Percentiles rank a stretch among this genome's conserved stretches.
Evolutionary conservation across 805 yeast genomes (phyloP).

Genomic region (Candida vaughaniae): DNA sequence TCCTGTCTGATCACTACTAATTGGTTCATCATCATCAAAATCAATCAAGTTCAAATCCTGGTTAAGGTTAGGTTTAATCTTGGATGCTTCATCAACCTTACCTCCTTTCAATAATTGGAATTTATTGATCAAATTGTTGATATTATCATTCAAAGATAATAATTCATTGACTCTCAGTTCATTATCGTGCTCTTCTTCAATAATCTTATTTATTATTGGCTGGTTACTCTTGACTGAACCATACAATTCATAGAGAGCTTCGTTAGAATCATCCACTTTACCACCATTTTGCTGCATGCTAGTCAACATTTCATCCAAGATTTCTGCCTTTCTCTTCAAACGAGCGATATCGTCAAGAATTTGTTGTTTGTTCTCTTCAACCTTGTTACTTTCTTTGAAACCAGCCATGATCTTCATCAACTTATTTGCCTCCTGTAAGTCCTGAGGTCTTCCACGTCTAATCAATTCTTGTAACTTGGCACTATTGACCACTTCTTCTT

Average conservation of each 20-base stretch:
- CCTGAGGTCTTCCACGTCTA: conserved; percentile 93
- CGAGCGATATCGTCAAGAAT: conserved; percentile 82
- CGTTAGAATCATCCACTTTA: conserved; percentile 49
- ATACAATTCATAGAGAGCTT: conserved; percentile 77
- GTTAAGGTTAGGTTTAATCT: conserved; percentile 37
- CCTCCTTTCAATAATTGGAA: conserved; percentile 67
- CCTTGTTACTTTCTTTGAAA: conserved; percentile 73
- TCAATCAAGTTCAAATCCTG: conserved; percentile 41
- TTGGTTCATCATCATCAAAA: conserved; percentile 41
- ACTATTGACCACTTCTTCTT: conserved; percentile 87
- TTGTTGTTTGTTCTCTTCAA: conserved; percentile 70
- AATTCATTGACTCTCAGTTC: conserved; percentile 66
- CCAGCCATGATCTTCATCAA: conserved; percentile 99
- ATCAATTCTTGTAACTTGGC: conserved; percentile 95
- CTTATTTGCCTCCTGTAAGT: conserved; percentile 92
- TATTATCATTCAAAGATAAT: conserved; percentile 68
- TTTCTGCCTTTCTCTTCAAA: conserved; percentile 79
- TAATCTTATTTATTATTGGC: conserved; percentile 82
- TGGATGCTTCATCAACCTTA: conserved; percentile 52
- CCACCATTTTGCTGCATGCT: conserved; percentile 42
- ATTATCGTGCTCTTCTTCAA: conserved; percentile 70
- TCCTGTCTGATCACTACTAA: conserved; percentile 26
- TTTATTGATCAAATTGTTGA: conserved; percentile 66
- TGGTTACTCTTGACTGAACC: conserved; percentile 77
- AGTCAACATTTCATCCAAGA: conserved; percentile 82